phyloP scores from a whole-genome alignment of 495 filamentous ascomycete genomes.

The Aspergillus diversus region DNA sequence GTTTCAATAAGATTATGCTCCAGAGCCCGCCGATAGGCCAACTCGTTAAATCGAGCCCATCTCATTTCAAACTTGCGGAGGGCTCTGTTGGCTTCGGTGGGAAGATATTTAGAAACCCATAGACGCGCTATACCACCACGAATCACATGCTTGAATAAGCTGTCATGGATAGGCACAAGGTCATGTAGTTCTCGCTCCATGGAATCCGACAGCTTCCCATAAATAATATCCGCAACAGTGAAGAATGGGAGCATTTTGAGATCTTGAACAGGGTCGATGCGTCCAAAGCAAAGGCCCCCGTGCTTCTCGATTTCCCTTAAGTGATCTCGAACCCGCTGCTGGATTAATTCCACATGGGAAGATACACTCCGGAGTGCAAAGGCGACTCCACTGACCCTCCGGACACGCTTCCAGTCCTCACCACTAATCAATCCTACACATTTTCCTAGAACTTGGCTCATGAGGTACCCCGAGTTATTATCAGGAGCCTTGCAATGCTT shows the following conservation, averaged over 20 bases:
- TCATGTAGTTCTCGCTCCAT: slow-evolving; percentile 21
- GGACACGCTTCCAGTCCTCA: slow-evolving; percentile 24
- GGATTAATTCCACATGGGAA: slow-evolving; percentile 13
- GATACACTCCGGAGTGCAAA: slow-evolving; percentile 10
- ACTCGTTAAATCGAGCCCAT: slow-evolving; percentile 29
- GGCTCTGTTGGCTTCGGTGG: slow-evolving; percentile 21
- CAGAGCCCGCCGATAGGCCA: slow-evolving; percentile 12
- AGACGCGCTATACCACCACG: slow-evolving; percentile 35
- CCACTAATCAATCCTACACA: slow-evolving; percentile 42
- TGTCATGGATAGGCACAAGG: slow-evolving; percentile 31
- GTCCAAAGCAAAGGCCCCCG: background rate
- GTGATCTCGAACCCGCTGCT: slow-evolving; percentile 13
- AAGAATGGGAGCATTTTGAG: slow-evolving; percentile 40
- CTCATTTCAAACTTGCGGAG: slow-evolving; percentile 26
- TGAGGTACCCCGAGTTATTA: slow-evolving; percentile 37
- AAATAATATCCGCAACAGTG: slow-evolving; percentile 38
- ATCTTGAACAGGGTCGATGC: slow-evolving; percentile 35
- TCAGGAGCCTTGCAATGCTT: slow-evolving; percentile 34
- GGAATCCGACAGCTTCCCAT: slow-evolving; percentile 28
- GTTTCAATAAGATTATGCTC: slow-evolving; percentile 1
- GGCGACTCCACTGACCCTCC: slow-evolving; percentile 12
- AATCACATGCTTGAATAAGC: slow-evolving; percentile 31
- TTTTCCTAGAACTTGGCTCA: slow-evolving; percentile 40
- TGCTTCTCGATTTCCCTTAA: slow-evolving; percentile 3
- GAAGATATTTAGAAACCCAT: slow-evolving; percentile 21